Evolutionary conservation across 768 basidiomycete species (phyloP), one percentile per base, ranked within the genome.

Genomic region (Clavaria fumosa): DNA sequence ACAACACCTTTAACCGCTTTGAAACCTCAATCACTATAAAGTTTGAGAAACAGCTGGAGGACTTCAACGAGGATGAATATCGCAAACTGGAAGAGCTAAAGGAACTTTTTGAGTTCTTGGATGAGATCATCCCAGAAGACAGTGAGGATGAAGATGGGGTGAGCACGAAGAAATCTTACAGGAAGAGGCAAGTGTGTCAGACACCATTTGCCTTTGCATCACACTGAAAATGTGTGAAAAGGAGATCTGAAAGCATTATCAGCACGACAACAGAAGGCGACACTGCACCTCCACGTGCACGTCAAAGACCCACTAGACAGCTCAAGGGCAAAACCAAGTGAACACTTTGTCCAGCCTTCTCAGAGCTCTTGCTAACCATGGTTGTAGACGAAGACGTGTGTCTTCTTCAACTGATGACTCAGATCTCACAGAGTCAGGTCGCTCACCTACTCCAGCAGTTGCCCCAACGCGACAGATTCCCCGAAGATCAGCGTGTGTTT

Each of bases 1-100:
- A 69, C 30, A 89, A 78, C 42, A 76, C 85, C 0, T 62, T 93
- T 35, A 59, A 55, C 17, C 76, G 75, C 43, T 90, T 93, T 50
- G 75, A 83, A 22, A 52, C 64, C 0, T 42, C 60, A 3, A 60
- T 95, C 30, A 54, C 58, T 34, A 89, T 85, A 63, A 76, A 73
- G 48, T 88, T 76, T 44, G 70, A 73, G 24, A 65, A 70, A 38
- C 74, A 79, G 46, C 59, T 89, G 9, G 73, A 75, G 42, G 68
- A 67, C 41, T 78, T 85, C 52, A 72, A 66, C 42, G 79, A 83
- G 48, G 77, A 70, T 26, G 78, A 84, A 30, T 75, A 71, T 41
- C 60, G 77, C 41, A 62, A 77, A 38, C 60, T 84, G 3, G 69
- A 75, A 37, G 60, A 70, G 20, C 64, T 82, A 19, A 66, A 71